phyloP scores from a whole-genome alignment of 257 asterid species.

The Verbena officinalis region DNA sequence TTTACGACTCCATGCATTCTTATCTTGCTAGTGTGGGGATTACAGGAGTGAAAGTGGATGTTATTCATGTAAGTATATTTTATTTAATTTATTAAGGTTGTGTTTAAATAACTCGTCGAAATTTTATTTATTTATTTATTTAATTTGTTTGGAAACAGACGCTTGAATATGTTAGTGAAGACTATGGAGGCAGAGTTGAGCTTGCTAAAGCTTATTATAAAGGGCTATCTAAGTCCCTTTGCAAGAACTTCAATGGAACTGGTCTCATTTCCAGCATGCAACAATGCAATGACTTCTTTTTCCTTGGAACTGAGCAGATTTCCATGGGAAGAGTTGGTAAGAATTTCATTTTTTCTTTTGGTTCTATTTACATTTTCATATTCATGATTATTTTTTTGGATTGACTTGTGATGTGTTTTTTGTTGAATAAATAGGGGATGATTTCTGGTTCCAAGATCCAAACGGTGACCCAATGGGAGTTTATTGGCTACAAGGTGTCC shows the following conservation, averaged over 20 bases:
- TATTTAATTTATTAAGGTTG: too few species aligned
- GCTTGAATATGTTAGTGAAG: constrained; percentile 56
- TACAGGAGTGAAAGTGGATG: constrained; percentile 80
- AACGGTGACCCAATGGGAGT: constrained; percentile 84
- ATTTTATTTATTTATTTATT: background rate
- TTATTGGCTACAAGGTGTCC: constrained; percentile 85
- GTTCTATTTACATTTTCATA: background rate
- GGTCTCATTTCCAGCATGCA: constrained; percentile 80
- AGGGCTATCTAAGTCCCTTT: constrained; percentile 62
- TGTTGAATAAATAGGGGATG: constrained; percentile 50
- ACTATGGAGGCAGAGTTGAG: constrained; percentile 71
- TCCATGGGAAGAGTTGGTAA: constrained; percentile 87
- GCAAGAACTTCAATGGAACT: constrained; percentile 68
- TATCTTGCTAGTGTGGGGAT: constrained; percentile 63
- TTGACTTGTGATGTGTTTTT: background rate
- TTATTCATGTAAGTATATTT: constrained; percentile 53
- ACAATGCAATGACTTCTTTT: constrained; percentile 76
- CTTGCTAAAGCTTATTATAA: constrained; percentile 73
- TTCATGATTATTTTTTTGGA: background rate
- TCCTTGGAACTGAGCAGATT: constrained; percentile 71
- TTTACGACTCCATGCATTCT: constrained; percentile 70
- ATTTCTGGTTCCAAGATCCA: constrained; percentile 87
- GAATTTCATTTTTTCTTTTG: background rate
- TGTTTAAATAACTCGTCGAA: background rate
- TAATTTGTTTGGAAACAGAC: background rate